Evolutionary conservation across 495 filamentous ascomycete genomes (phyloP), one percentile per base, ranked within the genome.

Genomic region (Penicillium tannophilum): DNA sequence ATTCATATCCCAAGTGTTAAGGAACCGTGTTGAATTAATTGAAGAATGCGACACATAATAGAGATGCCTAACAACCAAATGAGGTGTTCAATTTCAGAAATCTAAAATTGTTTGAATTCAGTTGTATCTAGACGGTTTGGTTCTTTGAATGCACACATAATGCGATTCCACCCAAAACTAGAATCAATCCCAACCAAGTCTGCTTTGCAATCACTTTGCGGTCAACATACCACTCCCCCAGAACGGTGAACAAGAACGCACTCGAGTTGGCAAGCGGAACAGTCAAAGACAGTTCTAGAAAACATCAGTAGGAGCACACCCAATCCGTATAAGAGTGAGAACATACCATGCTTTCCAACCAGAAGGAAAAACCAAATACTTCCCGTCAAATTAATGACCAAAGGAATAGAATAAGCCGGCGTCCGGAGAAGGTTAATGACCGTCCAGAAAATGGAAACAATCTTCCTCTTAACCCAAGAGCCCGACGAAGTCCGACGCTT

Each of bases 361-460:
- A 98, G 76, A 63, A 97, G 71, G 67, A 98, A 98, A 66, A 98
- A 98, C 94, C 94, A 98, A 60, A 98, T 82, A 66, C 91, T 96
- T 56, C 94, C 94, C 35, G 94, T 97, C 63, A 97, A 72, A 67
- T 98, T 98, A 28, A 97, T 78, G 51, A 96, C 74, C 64, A 98
- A 69, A 26, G 93, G 93, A 36, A 96, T 68, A 11, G 91, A 88
- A 72, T 98, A 98, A 26, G 83, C 82, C 47, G 92, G 92, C 56
- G 89, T 92, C 46, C 82, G 76, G 11, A 98, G 73, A 64, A 97
- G 73, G 71, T 96, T 94, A 8, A 86, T 61, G 16, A 93, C 88
- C 14, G 85, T 91, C 66, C 88, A 93, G 54, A 87, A 79, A 0
- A 84, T 71, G 0, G 81, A 80, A 23, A 79, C 74, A 16, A 86